phyloP scores from a whole-genome alignment of 495 filamentous ascomycete genomes.

The Talaromyces wortmannii region DNA sequence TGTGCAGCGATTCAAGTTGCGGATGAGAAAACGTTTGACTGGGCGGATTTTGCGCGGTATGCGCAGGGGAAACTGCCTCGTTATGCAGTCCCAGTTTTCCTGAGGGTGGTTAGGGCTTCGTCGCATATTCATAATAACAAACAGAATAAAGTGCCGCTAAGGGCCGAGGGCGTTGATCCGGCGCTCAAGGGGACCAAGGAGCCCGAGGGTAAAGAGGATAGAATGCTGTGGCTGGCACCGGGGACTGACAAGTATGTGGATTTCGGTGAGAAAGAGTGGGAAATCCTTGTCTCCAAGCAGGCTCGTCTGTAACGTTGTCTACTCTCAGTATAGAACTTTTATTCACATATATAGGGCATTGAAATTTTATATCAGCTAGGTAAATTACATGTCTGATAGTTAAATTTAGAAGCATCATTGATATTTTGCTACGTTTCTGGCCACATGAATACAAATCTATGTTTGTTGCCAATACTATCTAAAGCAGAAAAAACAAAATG shows the following conservation, averaged over 20 bases:
- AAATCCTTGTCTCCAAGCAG: constrained; percentile 37
- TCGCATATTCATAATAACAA: constrained; percentile 77
- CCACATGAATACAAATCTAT: not conserved
- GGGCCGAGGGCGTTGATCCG: constrained; percentile 65
- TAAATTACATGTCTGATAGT: not conserved
- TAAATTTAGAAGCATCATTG: not conserved
- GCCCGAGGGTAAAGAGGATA: constrained; percentile 33
- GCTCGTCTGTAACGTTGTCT: constrained; percentile 37
- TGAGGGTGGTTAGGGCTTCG: constrained; percentile 52
- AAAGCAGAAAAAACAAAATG: not conserved
- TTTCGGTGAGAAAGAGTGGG: constrained; percentile 54
- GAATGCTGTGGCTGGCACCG: constrained; percentile 49
- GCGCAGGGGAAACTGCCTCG: constrained; percentile 52
- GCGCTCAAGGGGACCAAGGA: constrained; percentile 41
- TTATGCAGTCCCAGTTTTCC: constrained; percentile 74
- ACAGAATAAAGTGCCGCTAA: constrained; percentile 70
- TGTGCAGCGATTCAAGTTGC: constrained; percentile 51
- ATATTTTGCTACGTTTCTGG: not conserved
- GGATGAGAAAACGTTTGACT: constrained; percentile 43
- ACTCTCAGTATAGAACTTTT: not conserved
- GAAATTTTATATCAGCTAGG: not conserved
- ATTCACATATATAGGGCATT: not conserved
- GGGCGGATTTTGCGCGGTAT: constrained; percentile 42
- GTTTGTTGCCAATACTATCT: not conserved
- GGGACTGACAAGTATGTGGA: constrained; percentile 47